Evolutionary conservation across 257 asterid species (phyloP).

Genomic region (Cordia subcordata): DNA sequence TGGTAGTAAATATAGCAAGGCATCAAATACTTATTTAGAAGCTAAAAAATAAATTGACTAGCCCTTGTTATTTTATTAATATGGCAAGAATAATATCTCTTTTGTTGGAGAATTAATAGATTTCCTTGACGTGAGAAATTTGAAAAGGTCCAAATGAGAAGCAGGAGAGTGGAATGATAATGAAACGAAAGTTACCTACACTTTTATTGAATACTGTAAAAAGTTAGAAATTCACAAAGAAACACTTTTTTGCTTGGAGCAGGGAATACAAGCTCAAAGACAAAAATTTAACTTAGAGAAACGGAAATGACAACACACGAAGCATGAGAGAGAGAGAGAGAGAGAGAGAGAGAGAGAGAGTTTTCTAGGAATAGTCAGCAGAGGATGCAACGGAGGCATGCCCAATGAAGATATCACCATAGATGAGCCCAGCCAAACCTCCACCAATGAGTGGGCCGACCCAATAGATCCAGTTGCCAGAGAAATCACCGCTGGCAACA

Average conservation of each 20-base stretch:
- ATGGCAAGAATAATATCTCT: too few relatives aligned
- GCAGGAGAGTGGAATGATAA: background rate
- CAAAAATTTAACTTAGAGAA: background rate
- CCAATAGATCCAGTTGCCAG: slow-evolving; percentile 63
- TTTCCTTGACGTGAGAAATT: too few relatives aligned
- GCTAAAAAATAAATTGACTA: too few relatives aligned
- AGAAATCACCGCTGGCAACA: slow-evolving; percentile 49
- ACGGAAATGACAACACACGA: background rate
- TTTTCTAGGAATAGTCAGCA: slow-evolving; percentile 27
- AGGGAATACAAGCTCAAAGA: slow-evolving; percentile 3
- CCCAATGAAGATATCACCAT: slow-evolving; percentile 52
- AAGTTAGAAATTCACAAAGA: background rate
- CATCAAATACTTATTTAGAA: too few relatives aligned
- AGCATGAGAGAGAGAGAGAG: background rate
- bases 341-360: background rate
- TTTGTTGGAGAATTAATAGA: too few relatives aligned
- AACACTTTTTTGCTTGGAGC: background rate
- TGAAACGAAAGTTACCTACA: background rate
- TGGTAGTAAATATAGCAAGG: too few relatives aligned
- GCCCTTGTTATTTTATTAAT: too few relatives aligned
- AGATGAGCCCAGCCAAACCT: slow-evolving; percentile 61
- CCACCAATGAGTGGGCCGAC: slow-evolving; percentile 79
- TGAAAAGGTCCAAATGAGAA: too few relatives aligned
- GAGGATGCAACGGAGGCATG: slow-evolving; percentile 34
- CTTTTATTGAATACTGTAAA: background rate